Base-by-base conservation (phyloP, 148 eudicot species). In the Dianthus caryophyllus region DNA sequence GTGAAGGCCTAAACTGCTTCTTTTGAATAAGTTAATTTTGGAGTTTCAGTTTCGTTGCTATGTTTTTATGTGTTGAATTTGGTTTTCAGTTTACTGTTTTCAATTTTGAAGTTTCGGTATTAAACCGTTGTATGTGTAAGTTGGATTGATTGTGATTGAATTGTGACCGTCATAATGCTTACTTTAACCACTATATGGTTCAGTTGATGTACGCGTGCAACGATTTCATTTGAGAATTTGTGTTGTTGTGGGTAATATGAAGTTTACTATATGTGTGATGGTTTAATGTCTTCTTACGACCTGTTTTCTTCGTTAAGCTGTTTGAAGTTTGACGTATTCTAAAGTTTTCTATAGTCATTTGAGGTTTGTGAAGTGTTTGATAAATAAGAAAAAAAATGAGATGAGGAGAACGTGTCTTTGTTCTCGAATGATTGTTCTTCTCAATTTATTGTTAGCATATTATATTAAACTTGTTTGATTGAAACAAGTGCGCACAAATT, bases 1-100 rank as follows among this genome's bases (percentile, higher is more conserved):
- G 95, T 85, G 50, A 17, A 59, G 0, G 24, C 13, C 4, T 4
- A 17, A 9, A 8, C 1, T 52, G 9, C 9, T 21, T 24, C 8
- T 52, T 52, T 52, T 22, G 26, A 5, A 0, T 33, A 7, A 33
- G 7, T 33, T 33, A 15, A 24, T 46, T 0, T 25, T 54, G 51
- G 38, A 11, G 2, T 53, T 73, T 12, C 25, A 26, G 8, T 36
- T 48, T n/a, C n/a, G 26, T 15, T 17, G 1, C 26, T 14, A 72
- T 62, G 13, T 53, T 53, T 11, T 2, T 4, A 33, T 33, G 38
- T 33, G 38, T 33, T 33, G 38, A 33, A 33, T 31, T 43, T 61
- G 39, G 55, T 1, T 51, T 51, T 51, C 0, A 18, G n/a, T 51
- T 18, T 6, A 25, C n/a, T 20, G 55, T 51, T 51, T 51, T 24